Evolutionary conservation across 179 eudicot species (phyloP), one percentile per base, ranked within the genome.

Genomic region (Sideroxylon spinosum): DNA sequence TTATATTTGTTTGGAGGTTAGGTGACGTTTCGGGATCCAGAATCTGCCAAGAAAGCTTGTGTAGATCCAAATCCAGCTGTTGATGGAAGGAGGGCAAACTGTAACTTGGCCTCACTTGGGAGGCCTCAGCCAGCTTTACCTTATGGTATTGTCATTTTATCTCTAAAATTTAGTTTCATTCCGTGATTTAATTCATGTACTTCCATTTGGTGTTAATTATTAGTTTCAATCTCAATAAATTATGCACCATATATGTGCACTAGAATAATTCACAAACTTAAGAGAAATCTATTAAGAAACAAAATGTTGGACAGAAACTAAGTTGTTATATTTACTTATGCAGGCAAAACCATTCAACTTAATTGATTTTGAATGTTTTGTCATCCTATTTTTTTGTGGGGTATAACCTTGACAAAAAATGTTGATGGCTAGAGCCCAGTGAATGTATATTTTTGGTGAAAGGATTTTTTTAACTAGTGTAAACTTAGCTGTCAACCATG

Each of bases 11-110:
- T 48, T 76, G 71, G 78, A 49, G 70, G 23, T 25, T 71, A 81
- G 83, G 83, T 81, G 48, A 81, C 84, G 37, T 81, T 81, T 67
- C 56, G 73, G 3, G 70, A 81, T 65, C 70, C 91, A 17, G 93
- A 90, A 83, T 82, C 93, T 75, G 93, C 93, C 7, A 89, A 87
- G 83, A 86, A 86, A 75, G 91, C 93, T 57, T 90, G 90, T 85
- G 83, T 73, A 65, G 90, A 90, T 82, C 93, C 93, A 44, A 67
- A 85, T 62, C 93, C 93, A 20, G 81, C 89, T 60, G 87, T 90
- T 77, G 93, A 90, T 85, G 93, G 93, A 14, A 84, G 93, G 60
- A 88, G 88, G 66, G 93, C 93, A 17, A 90, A 90, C 78, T 90
- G 91, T 77, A 90, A 89, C 80, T 82, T 90, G 83, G 93, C 93